Evolutionary conservation across 2,329 filamentous ascomycete genomes (phyloP).

Genomic region (Pezicula rhizophila): DNA sequence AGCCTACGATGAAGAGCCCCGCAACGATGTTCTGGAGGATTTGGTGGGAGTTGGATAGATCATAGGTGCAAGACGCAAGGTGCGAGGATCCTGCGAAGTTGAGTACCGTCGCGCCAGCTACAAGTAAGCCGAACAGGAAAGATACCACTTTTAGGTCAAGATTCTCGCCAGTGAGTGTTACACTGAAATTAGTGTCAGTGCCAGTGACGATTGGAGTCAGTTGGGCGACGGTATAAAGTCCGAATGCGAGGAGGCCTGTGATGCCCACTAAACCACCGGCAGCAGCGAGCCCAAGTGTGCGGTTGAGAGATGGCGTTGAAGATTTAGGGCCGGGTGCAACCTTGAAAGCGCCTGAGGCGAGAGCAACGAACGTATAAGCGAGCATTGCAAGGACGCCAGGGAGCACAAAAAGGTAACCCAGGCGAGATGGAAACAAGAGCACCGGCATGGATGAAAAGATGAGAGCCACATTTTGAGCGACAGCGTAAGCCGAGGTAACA

Average conservation of each 20-base stretch:
- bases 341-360: constrained; percentile 5
- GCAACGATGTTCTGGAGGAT: constrained; percentile 11
- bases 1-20: constrained; percentile 17
- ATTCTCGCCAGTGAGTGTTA: constrained; percentile 7
- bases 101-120: constrained; percentile 6
- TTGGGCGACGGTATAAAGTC: constrained; percentile 10
- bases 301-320: constrained; percentile 1
- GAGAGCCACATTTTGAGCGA: constrained; percentile 39
- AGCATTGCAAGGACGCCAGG: constrained; percentile 15
- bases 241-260: constrained; percentile 12
- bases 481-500: constrained; percentile 40
- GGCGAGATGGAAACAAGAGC: constrained; percentile 29
- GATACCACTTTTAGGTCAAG: constrained; percentile 13
- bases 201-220: background rate
- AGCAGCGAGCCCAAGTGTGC: constrained; percentile 3
- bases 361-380: constrained; percentile 7
- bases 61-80: constrained; percentile 4
- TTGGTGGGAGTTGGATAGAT: constrained; percentile 1
- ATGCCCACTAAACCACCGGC: constrained; percentile 10
- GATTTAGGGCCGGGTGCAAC: constrained; percentile 5
- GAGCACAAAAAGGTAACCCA: constrained; percentile 38
- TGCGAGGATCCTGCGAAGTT: constrained; percentile 1
- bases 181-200: constrained; percentile 4
- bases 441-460: constrained; percentile 41
- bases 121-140: constrained; percentile 12